phyloP scores from a whole-genome alignment of 2,329 filamentous ascomycete species.

The Huntiella bhutanensis region DNA sequence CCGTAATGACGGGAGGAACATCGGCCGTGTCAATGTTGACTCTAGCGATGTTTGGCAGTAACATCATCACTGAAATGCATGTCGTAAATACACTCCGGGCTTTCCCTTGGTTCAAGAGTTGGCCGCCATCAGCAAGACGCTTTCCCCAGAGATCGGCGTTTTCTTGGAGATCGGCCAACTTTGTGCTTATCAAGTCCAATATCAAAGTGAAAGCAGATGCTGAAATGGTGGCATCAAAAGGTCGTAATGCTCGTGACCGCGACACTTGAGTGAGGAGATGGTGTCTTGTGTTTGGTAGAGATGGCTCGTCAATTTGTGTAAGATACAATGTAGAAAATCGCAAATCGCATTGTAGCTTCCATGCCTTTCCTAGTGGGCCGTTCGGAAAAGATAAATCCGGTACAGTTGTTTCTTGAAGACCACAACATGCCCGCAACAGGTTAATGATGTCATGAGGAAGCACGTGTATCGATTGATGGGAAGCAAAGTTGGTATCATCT shows the following conservation, averaged over 20 bases:
- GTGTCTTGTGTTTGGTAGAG: constrained; percentile 7
- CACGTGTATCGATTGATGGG: constrained; percentile 42
- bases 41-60: constrained; percentile 28
- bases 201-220: constrained; percentile 30
- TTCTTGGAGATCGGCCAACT: constrained; percentile 29
- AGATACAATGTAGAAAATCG: constrained; percentile 33
- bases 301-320: constrained; percentile 27
- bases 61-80: constrained; percentile 25
- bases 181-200: constrained; percentile 34
- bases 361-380: constrained; percentile 28
- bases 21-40: constrained; percentile 28
- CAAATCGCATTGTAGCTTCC: constrained; percentile 25
- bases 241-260: not conserved
- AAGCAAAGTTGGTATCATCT: constrained; percentile 51
- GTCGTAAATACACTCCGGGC: constrained; percentile 33
- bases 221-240: constrained; percentile 18
- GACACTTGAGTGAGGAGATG: not conserved
- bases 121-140: constrained; percentile 25
- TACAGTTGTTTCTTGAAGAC: constrained; percentile 20
- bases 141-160: constrained; percentile 30
- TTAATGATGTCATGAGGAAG: constrained; percentile 47
- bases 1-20: not conserved
- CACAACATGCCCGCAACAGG: constrained; percentile 51
- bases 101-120: constrained; percentile 31
- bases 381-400: constrained; percentile 23